Percentiles rank a stretch among this genome's conserved stretches.
These are phyloP conservation scores for Musa troglodytarum DNA, from an alignment of 176 grass and related monocot species.

Conservation along the genomic window DNA sequence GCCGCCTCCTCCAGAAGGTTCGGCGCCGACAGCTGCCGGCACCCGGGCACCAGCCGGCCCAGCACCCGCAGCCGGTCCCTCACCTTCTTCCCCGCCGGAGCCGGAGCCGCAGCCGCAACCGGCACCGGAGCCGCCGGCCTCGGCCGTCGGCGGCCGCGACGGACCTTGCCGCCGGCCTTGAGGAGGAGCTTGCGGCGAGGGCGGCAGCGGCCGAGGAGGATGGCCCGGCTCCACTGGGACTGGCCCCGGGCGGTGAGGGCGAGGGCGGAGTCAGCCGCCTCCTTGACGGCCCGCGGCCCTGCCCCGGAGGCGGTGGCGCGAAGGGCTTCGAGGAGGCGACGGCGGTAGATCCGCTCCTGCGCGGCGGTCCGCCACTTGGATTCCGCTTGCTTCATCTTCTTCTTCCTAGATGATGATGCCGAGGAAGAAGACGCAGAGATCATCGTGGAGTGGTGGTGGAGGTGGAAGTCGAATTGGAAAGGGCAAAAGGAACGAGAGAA, in stretches of 20 bases:
- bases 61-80: conserved; percentile 66
- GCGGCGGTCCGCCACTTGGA: conserved; percentile 70
- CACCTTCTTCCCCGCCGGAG: conserved; percentile 35
- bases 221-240: conserved; percentile 87
- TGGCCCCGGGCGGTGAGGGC: conserved; percentile 71
- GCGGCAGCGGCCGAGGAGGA: conserved; percentile 49
- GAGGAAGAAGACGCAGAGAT: not conserved
- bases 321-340: conserved; percentile 76
- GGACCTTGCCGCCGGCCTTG: conserved; percentile 63
- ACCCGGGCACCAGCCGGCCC: conserved; percentile 73
- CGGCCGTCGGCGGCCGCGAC: conserved; percentile 29
- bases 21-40: conserved; percentile 52
- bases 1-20: conserved; percentile 75
- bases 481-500: no score
- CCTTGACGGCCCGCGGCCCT: conserved; percentile 55
- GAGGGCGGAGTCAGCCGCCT: conserved; percentile 67
- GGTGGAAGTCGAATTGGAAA: no score
- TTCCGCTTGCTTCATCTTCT: not conserved
- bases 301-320: conserved; percentile 20
- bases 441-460: no score
- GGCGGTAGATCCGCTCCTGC: conserved; percentile 60
- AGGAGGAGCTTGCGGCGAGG: conserved; percentile 40
- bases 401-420: not conserved
- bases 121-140: conserved; percentile 2
- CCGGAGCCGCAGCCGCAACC: not conserved